These are phyloP conservation scores for Phaeoacremonium minimum DNA, from an alignment of 2,329 filamentous ascomycete species.

Conservation along the genomic window DNA sequence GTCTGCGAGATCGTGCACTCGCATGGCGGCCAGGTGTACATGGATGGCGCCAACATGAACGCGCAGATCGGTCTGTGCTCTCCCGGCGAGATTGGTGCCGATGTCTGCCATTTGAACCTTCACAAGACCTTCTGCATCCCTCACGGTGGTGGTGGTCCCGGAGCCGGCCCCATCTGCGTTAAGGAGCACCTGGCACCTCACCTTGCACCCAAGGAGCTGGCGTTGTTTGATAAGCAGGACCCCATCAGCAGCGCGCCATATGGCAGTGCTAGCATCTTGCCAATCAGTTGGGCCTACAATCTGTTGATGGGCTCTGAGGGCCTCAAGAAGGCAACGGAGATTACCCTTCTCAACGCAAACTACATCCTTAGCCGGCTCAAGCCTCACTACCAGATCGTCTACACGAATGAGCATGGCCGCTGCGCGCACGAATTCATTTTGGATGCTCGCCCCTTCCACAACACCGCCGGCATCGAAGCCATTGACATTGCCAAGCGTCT, in stretches of 20 bases:
- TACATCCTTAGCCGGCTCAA: constrained; percentile 88
- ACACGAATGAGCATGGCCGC: constrained; percentile 81
- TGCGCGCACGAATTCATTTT: constrained; percentile 98
- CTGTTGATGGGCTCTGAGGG: constrained; percentile 85
- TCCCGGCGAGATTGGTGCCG: constrained; percentile 89
- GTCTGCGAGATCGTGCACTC: constrained; percentile 82
- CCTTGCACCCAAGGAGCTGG: constrained; percentile 54
- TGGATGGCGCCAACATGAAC: constrained; percentile 99
- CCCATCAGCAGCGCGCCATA: constrained; percentile 79
- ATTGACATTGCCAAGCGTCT: constrained; percentile 96
- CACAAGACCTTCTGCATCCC: constrained; percentile 99
- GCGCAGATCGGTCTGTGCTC: constrained; percentile 95
- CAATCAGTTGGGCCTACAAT: constrained; percentile 94
- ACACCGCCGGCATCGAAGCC: constrained; percentile 77
- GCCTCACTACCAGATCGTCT: constrained; percentile 85
- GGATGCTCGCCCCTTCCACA: constrained; percentile 80
- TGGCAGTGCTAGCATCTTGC: constrained; percentile 86
- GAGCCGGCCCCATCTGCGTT: constrained; percentile 90
- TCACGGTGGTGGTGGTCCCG: constrained; percentile 89
- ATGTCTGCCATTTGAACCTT: constrained; percentile 94
- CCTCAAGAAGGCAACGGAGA: constrained; percentile 83
- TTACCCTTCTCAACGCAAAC: constrained; percentile 94
- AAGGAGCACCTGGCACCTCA: constrained; percentile 74
- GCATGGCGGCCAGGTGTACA: constrained; percentile 91
- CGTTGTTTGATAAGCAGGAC: constrained; percentile 45